Percentiles rank a stretch among this genome's conserved stretches.
Conservation (phyloP, 805 yeast species). For the Metschnikowia colocasiae region DNA sequence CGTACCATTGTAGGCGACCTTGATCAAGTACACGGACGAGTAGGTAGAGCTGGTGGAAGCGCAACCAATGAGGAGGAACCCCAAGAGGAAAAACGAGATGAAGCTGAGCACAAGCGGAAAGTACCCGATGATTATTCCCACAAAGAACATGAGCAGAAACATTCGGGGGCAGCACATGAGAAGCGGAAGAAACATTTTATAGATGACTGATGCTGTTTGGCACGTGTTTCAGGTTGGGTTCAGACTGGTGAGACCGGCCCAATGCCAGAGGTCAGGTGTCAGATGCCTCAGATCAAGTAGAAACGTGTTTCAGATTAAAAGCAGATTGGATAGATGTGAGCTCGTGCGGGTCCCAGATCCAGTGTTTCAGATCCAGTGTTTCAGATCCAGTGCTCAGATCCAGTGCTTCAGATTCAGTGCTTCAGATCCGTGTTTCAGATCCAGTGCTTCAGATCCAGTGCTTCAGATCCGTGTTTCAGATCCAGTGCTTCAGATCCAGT, state of each 20-base stretch:
- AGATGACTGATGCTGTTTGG: neutral
- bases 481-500: no score
- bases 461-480: no score
- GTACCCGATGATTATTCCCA: constrained; percentile 10
- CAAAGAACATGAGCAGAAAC: constrained; percentile 15
- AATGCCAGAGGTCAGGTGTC: no score
- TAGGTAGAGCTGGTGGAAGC: constrained; percentile 38
- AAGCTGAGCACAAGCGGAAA: constrained; percentile 34
- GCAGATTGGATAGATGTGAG: no score
- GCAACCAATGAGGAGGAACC: constrained; percentile 58
- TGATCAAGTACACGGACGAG: constrained; percentile 48
- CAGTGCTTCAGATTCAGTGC: no score
- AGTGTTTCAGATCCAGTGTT: no score
- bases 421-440: no score
- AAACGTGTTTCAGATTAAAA: neutral
- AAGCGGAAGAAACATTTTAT: constrained; percentile 13
- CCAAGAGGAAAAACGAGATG: constrained; percentile 47
- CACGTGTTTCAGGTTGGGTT: neutral
- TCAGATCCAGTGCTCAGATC: no score
- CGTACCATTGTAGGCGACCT: constrained; percentile 44
- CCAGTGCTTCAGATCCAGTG: no score
- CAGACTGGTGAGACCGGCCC: no score
- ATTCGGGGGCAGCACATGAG: constrained; percentile 7
- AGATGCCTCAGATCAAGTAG: no score
- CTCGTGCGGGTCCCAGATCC: no score